These are phyloP conservation scores for Phytopythium chamaehyphon DNA, from an alignment of 352 stramenopile species.

Conservation along the genomic window DNA sequence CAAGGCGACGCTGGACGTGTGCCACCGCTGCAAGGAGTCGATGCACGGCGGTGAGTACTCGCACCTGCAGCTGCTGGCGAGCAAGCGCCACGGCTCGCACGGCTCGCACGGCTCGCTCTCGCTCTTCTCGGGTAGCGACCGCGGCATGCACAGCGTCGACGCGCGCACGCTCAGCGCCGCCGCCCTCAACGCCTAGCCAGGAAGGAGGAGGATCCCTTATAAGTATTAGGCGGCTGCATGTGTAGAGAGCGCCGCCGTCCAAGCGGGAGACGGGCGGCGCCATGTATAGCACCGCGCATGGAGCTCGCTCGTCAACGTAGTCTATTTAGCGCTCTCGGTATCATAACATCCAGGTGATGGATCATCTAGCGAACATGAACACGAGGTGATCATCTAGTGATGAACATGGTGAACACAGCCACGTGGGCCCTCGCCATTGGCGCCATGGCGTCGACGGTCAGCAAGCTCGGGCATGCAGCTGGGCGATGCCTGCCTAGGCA, in stretches of 20 bases:
- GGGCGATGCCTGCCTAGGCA: no score
- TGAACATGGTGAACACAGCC: no score
- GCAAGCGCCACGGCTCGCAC: slow-evolving; percentile 5
- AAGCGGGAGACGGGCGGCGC: neutral
- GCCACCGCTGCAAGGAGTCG: slow-evolving; percentile 27
- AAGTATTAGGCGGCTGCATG: neutral
- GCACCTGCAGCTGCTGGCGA: slow-evolving; percentile 17
- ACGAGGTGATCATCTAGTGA: no score
- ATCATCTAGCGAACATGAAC: no score
- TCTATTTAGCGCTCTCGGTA: neutral
- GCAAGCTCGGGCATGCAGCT: no score
- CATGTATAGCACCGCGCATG: neutral
- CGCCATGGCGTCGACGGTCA: no score
- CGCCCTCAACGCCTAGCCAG: neutral
- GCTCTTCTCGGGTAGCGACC: neutral
- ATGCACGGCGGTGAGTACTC: slow-evolving; percentile 32
- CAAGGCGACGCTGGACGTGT: slow-evolving; percentile 28
- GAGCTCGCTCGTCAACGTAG: neutral
- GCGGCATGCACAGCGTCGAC: no score
- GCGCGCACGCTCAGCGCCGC: neutral
- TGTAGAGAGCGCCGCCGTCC: neutral
- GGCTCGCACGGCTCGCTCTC: slow-evolving; percentile 4
- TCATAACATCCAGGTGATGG: no score
- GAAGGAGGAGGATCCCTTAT: neutral
- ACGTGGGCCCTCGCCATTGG: no score